Percentiles rank a stretch among this genome's conserved stretches.
Conservation (phyloP, 805 yeast genomes). For the Myxozyma monticola region DNA sequence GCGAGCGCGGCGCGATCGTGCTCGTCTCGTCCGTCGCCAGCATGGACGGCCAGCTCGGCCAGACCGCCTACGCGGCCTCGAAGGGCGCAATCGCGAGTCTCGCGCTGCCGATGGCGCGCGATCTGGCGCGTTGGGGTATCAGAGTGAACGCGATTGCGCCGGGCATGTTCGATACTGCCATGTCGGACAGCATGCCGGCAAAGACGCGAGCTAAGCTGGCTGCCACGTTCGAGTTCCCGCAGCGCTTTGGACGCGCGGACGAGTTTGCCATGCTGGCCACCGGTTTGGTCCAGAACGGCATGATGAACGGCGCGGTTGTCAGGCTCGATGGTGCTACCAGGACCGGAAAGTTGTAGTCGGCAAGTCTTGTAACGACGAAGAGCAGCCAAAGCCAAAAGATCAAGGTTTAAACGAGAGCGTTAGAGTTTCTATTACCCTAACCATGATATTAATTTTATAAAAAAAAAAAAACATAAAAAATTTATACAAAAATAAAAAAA, state of each 20-base stretch:
- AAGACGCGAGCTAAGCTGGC: conserved; percentile 2
- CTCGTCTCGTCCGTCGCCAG: conserved; percentile 23
- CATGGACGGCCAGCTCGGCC: conserved; percentile 25
- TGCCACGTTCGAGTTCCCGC: conserved; percentile 18
- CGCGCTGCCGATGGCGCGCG: conserved; percentile 25
- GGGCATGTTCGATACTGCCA: conserved; percentile 21
- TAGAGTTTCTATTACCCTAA: too few species aligned
- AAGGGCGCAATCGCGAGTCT: conserved; percentile 22
- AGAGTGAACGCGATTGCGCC: conserved; percentile 23
- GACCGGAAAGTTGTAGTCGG: conserved; percentile 15
- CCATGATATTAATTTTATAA: too few species aligned
- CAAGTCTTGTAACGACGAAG: too few species aligned
- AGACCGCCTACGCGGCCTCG: conserved; percentile 29
- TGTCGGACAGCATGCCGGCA: conserved; percentile 8
- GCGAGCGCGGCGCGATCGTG: conserved; percentile 21
- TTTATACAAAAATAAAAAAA: too few species aligned
- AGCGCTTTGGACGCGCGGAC: conserved; percentile 17
- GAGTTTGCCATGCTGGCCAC: conserved; percentile 20
- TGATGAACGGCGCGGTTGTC: conserved; percentile 19
- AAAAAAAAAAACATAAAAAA: too few species aligned
- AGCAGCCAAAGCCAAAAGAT: too few species aligned
- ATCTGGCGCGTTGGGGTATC: conserved; percentile 20
- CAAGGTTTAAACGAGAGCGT: too few species aligned
- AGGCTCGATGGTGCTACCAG: conserved; percentile 26
- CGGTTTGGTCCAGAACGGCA: conserved; percentile 9